Conservation (phyloP, 1,284 basidiomycete species). For the Stereum hirsutum region DNA sequence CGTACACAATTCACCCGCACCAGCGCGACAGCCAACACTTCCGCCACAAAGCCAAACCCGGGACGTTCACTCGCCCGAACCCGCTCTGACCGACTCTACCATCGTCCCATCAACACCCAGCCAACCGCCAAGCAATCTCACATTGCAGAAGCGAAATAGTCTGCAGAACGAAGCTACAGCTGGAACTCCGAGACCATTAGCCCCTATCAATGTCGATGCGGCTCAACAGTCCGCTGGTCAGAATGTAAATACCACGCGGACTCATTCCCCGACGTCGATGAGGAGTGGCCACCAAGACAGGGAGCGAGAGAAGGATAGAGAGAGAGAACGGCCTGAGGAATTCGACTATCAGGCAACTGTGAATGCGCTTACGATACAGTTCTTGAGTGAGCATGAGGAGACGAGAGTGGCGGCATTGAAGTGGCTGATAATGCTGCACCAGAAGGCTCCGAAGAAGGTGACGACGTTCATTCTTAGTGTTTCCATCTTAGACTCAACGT, state of each 20-base stretch:
- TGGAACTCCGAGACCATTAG: slow-evolving; percentile 2
- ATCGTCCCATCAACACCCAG: slow-evolving; percentile 11
- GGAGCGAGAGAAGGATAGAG: slow-evolving; percentile 39
- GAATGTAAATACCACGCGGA: slow-evolving; percentile 18
- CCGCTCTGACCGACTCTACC: slow-evolving; percentile 22
- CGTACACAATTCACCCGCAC: slow-evolving; percentile 28
- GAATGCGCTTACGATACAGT: slow-evolving; percentile 86
- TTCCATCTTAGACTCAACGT: slow-evolving; percentile 7
- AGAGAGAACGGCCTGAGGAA: slow-evolving; percentile 37
- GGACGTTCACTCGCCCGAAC: slow-evolving; percentile 9
- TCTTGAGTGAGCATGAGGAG: slow-evolving; percentile 94
- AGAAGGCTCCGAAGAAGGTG: slow-evolving; percentile 95
- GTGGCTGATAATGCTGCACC: slow-evolving; percentile 98
- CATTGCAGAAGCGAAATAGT: slow-evolving; percentile 12
- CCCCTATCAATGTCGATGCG: slow-evolving; percentile 4
- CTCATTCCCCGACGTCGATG: slow-evolving; percentile 25
- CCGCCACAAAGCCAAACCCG: slow-evolving; percentile 4
- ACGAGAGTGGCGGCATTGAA: slow-evolving; percentile 93
- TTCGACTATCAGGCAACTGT: slow-evolving; percentile 94
- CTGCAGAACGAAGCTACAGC: slow-evolving; percentile 3
- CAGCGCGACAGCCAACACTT: slow-evolving; percentile 37
- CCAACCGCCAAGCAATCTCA: slow-evolving; percentile 14
- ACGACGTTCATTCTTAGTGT: slow-evolving; percentile 22
- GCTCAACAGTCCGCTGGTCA: slow-evolving; percentile 6
- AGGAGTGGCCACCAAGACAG: slow-evolving; percentile 19